Percentiles rank a stretch among this genome's conserved stretches.
These are phyloP conservation scores for Hylodesmum podocarpum DNA, from an alignment of 306 rosid species.

Conservation along the genomic window DNA sequence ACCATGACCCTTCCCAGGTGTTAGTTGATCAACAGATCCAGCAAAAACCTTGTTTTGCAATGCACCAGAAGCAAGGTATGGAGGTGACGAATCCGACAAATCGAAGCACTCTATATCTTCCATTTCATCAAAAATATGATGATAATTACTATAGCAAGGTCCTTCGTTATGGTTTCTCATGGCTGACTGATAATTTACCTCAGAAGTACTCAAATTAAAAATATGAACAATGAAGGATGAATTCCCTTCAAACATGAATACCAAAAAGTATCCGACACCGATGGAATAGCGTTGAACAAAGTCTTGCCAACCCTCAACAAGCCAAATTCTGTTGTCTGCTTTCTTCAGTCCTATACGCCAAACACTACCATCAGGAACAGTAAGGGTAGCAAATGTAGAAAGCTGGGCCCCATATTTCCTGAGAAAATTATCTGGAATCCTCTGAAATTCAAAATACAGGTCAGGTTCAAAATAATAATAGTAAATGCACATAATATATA, in stretches of 20 bases:
- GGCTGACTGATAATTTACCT: conserved; percentile 70
- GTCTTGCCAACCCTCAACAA: conserved; percentile 84
- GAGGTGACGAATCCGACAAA: conserved; percentile 44
- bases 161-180: conserved; percentile 49
- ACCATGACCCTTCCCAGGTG: conserved; percentile 54
- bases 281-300: conserved; percentile 73
- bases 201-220: conserved; percentile 70
- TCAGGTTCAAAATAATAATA: conserved; percentile 3
- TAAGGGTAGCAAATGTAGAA: conserved; percentile 60
- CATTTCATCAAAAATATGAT: conserved; percentile 71
- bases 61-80: conserved; percentile 40
- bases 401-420: conserved; percentile 68
- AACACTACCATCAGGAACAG: conserved; percentile 72
- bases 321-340: conserved; percentile 64
- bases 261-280: conserved; percentile 66
- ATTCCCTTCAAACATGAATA: conserved; percentile 83
- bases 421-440: conserved; percentile 81
- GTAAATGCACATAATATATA: conserved; percentile 5
- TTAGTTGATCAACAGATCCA: conserved; percentile 50
- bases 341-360: conserved; percentile 75
- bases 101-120: conserved; percentile 75
- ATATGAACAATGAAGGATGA: conserved; percentile 73
- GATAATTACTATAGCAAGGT: conserved; percentile 50
- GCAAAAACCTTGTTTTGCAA: conserved; percentile 53
- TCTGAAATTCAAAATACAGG: conserved; percentile 50